phyloP scores from a whole-genome alignment of 2,329 filamentous ascomycete genomes.

The Talaromyces sp. region DNA sequence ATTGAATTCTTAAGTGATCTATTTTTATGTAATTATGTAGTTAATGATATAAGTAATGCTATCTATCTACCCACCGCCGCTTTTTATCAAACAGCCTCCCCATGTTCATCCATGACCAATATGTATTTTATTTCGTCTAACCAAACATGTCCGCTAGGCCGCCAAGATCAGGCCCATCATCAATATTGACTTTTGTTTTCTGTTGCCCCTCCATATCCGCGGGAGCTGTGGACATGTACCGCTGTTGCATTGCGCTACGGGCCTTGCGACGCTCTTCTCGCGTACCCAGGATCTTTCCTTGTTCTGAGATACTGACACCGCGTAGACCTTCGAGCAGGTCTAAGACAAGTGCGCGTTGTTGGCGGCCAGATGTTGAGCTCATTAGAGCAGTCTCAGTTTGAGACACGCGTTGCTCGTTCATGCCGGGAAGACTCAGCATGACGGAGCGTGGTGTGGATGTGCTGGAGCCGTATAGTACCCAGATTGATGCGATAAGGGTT shows the following conservation, averaged over 20 bases:
- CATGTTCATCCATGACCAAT: not conserved
- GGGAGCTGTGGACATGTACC: conserved; percentile 41
- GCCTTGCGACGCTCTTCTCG: conserved; percentile 44
- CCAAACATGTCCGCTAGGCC: conserved; percentile 57
- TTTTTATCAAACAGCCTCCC: not conserved
- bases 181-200: conserved; percentile 41
- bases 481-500: conserved; percentile 78
- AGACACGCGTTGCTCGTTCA: conserved; percentile 67
- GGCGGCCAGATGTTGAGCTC: conserved; percentile 60
- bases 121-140: conserved; percentile 25
- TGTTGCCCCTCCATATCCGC: conserved; percentile 44
- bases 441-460: conserved; percentile 71
- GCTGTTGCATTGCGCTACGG: conserved; percentile 42
- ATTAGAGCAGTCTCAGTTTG: conserved; percentile 60
- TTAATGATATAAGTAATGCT: not conserved
- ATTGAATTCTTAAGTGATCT: not conserved
- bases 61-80: not conserved
- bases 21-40: not conserved
- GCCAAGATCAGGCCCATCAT: conserved; percentile 51
- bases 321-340: conserved; percentile 83
- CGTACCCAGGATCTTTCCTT: conserved; percentile 69
- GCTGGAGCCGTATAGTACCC: conserved; percentile 69
- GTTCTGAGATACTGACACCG: conserved; percentile 88
- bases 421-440: conserved; percentile 75
- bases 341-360: conserved; percentile 77